phyloP scores from a whole-genome alignment of 2,329 filamentous ascomycete genomes.

The Paraconiothyrium brasiliense region DNA sequence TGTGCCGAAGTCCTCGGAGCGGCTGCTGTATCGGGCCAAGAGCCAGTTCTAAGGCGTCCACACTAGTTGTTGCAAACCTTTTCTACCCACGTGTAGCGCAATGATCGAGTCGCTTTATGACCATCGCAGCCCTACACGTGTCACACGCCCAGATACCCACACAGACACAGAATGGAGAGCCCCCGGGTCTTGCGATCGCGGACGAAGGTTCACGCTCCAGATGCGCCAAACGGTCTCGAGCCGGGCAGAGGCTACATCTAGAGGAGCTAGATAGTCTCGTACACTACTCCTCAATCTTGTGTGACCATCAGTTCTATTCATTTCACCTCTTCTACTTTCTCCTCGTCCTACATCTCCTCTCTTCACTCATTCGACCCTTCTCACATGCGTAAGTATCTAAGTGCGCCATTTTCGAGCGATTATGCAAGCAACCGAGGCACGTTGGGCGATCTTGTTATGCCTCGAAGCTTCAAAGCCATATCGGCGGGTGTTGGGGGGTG shows the following conservation, averaged over 20 bases:
- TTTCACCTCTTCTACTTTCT: background rate
- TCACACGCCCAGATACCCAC: background rate
- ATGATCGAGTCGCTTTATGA: background rate
- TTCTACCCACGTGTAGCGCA: conserved; percentile 1
- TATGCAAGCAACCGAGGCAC: conserved; percentile 14
- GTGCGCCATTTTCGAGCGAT: background rate
- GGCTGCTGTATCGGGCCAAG: background rate
- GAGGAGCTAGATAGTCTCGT: background rate
- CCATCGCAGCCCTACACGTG: background rate
- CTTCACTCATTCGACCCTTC: background rate
- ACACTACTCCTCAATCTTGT: background rate
- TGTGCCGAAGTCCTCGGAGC: background rate
- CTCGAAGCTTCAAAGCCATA: background rate
- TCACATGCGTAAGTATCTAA: background rate
- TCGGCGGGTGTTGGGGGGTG: background rate
- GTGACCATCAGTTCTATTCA: background rate
- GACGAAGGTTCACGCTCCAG: background rate
- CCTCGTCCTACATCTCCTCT: background rate
- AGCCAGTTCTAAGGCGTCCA: background rate
- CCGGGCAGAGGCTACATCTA: background rate
- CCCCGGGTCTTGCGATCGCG: background rate
- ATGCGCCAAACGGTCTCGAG: background rate
- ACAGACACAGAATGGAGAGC: background rate
- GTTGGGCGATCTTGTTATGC: conserved; percentile 11
- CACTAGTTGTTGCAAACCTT: background rate